A percentile compares a stretch with the other conserved stretches of the same genome.
Conservation (phyloP, 345 rosid species). For the Linum usitatissimum region DNA sequence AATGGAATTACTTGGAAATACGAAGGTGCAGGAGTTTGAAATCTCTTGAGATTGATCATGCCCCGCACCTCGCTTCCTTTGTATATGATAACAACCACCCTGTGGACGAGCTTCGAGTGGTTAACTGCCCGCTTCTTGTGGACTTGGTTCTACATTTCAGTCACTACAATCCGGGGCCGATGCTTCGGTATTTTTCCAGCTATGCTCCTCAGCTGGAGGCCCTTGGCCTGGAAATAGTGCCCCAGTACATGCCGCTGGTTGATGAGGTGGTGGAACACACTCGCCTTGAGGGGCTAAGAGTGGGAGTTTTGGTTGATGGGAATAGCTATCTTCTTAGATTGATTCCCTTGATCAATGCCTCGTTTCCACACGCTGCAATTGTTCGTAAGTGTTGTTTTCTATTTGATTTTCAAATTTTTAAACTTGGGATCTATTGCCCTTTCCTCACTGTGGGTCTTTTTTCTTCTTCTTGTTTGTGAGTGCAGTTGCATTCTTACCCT, state of each 20-base stretch:
- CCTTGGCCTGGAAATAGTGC: too few relatives aligned
- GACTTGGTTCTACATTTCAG: neutral
- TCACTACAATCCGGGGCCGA: neutral
- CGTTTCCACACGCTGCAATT: neutral
- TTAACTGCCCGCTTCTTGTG: neutral
- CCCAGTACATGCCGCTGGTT: too few relatives aligned
- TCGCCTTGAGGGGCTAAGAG: neutral
- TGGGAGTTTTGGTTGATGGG: neutral
- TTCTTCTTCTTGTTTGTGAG: neutral
- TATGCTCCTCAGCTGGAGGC: too few relatives aligned
- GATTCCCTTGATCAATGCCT: neutral
- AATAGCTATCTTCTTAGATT: neutral
- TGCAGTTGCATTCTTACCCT: neutral
- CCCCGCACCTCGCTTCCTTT: neutral
- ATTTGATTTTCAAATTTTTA: neutral
- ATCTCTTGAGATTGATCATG: conserved; percentile 9
- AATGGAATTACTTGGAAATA: neutral
- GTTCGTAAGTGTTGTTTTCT: neutral
- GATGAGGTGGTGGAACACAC: neutral
- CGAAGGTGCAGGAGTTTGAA: neutral
- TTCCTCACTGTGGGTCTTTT: neutral
- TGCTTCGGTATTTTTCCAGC: too few relatives aligned
- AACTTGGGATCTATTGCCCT: neutral
- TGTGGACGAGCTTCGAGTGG: neutral
- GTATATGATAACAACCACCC: neutral